These are phyloP conservation scores for Mycosarcoma maydis DNA, from an alignment of 1,284 basidiomycete species.

Conservation along the genomic window DNA sequence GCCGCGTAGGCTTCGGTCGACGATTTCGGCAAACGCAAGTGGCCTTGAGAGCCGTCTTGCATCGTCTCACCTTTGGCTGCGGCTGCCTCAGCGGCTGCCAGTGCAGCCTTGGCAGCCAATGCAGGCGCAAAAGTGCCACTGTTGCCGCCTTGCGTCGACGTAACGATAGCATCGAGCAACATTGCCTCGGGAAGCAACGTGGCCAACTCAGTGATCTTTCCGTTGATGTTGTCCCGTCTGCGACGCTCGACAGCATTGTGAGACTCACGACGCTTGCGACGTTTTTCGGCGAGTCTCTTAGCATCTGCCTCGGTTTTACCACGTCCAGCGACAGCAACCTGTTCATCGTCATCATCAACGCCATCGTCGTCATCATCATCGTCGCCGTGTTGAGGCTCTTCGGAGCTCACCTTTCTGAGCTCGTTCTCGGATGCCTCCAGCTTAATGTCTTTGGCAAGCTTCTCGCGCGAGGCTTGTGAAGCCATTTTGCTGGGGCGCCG, in stretches of 20 bases:
- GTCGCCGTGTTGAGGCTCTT: slow-evolving; percentile 22
- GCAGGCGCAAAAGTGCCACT: slow-evolving; percentile 50
- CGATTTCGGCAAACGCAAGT: slow-evolving; percentile 32
- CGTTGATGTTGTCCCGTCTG: slow-evolving; percentile 89
- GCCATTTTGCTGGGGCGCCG: slow-evolving; percentile 30
- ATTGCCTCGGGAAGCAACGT: slow-evolving; percentile 80
- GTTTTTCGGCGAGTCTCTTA: slow-evolving; percentile 72
- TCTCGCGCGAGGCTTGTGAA: slow-evolving; percentile 19
- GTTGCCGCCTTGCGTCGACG: slow-evolving; percentile 57
- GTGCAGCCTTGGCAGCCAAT: slow-evolving; percentile 46
- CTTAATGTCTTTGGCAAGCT: slow-evolving; percentile 21
- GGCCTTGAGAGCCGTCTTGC: slow-evolving; percentile 13
- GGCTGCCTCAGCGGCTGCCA: slow-evolving; percentile 37
- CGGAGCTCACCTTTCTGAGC: slow-evolving; percentile 21
- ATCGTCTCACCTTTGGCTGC: slow-evolving; percentile 32
- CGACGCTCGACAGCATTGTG: slow-evolving; percentile 91
- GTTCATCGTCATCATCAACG: slow-evolving; percentile 37
- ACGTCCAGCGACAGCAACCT: slow-evolving; percentile 4
- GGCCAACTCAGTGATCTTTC: slow-evolving; percentile 87
- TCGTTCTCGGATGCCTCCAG: slow-evolving; percentile 12
- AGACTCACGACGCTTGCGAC: slow-evolving; percentile 79
- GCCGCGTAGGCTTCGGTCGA: slow-evolving; percentile 49
- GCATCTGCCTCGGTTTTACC: slow-evolving; percentile 49
- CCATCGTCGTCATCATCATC: slow-evolving; percentile 46
- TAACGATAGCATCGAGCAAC: slow-evolving; percentile 63